Conservation (phyloP, 1,284 basidiomycete species). For the Cryptococcus floricola region DNA sequence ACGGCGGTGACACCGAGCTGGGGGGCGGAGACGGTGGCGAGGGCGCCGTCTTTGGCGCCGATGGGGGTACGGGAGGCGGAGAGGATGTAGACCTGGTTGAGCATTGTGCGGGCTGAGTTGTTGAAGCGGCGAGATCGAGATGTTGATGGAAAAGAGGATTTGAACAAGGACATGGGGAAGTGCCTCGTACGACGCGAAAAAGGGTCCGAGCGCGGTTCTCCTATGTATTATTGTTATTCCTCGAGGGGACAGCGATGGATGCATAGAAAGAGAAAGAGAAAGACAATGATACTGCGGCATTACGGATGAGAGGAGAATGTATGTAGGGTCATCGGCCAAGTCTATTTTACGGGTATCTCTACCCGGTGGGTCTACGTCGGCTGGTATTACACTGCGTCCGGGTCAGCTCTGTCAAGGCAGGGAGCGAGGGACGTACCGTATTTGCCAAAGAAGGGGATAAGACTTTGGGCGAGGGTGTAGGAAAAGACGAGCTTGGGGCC, state of each 20-base stretch:
- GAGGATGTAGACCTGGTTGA: slow-evolving; percentile 72
- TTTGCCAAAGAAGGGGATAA: slow-evolving; percentile 90
- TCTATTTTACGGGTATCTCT: not conserved
- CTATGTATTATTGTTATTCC: not conserved
- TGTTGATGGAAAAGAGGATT: not conserved
- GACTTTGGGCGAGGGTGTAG: slow-evolving; percentile 91
- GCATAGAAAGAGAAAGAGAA: not conserved
- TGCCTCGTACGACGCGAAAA: not conserved
- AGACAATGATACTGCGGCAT: not conserved
- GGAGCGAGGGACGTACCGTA: slow-evolving; percentile 54
- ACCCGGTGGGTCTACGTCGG: not conserved
- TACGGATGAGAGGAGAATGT: too few species aligned
- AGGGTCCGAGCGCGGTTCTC: not conserved
- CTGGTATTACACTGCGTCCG: not conserved
- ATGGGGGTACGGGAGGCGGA: slow-evolving; percentile 92
- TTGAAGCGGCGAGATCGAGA: not conserved
- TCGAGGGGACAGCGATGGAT: not conserved
- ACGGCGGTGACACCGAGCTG: slow-evolving; percentile 86
- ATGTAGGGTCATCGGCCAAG: too few species aligned
- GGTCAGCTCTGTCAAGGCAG: not conserved
- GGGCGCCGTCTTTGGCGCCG: slow-evolving; percentile 83
- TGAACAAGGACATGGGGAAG: not conserved
- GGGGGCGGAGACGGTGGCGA: slow-evolving; percentile 84
- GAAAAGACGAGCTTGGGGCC: slow-evolving; percentile 98
- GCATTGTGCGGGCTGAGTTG: not conserved